Evolutionary conservation across 805 yeast species (phyloP), one percentile per base, ranked within the genome.

Genomic region (Hanseniaspora valbyensis): DNA sequence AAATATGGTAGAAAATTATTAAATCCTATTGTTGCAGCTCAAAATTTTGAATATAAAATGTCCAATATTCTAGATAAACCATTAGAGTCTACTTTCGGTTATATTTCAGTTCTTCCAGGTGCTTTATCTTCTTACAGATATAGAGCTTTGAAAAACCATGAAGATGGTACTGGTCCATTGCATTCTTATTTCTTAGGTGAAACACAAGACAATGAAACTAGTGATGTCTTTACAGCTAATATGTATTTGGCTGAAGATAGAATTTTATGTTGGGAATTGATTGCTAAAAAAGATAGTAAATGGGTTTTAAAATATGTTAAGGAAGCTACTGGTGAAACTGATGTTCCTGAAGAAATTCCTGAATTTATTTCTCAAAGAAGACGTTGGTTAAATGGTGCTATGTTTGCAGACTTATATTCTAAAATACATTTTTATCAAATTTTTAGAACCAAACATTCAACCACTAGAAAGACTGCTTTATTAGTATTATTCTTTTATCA

Each of bases 171-270:
- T 3, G 97, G 97, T 10, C 97, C 97, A 0, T 70, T 90, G 51
- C 72, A 77, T 46, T 80, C 95, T 0, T 90, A 90, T 62, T 90
- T 90, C 70, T 80, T 84, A 63, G 97, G 97, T 42, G 97, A 90
- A 64, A 64, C 76, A 24, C 75, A 73, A 56, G 75, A 76, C 16
- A 68, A 69, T 13, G 69, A 74, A 33, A 69, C 70, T 42, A 79
- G 83, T 49, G 94, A 88, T 58, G 89, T 90, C 49, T 90, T 90
- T 59, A 86, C 90, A 37, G 95, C 96, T 3, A 90, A 90, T 64
- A 90, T 90, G 97, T 90, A 90, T 64, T 72, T 90, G 53, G 97
- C 97, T 1, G 97, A 90, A 67, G 97, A 90, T 66, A 81, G 97
- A 70, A 89, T 90, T 59, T 68, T 90, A 57, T 90, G 96, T 64